Percentiles rank a stretch among this genome's conserved stretches.
Conservation (phyloP, 2,329 filamentous ascomycete genomes). For the Pseudogymnoascus sp. region DNA sequence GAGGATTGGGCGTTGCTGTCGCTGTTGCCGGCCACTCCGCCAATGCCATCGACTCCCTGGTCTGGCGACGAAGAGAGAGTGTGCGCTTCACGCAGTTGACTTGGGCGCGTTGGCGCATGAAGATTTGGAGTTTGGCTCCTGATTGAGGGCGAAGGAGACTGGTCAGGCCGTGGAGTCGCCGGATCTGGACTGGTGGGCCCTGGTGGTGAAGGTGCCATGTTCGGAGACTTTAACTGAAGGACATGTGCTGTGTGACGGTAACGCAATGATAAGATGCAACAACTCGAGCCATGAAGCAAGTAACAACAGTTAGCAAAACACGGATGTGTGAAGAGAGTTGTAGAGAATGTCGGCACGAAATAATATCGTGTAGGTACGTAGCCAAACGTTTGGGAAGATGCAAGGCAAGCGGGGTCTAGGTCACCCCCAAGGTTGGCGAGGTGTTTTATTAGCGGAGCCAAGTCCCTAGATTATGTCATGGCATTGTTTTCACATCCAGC, state of each 20-base stretch:
- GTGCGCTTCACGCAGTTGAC: slow-evolving; percentile 25
- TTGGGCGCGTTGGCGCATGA: slow-evolving; percentile 24
- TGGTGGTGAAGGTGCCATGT: slow-evolving; percentile 1
- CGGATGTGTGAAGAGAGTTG: neutral
- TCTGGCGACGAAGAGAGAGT: slow-evolving; percentile 22
- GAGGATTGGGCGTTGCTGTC: slow-evolving; percentile 19
- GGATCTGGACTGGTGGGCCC: neutral
- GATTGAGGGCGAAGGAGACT: neutral
- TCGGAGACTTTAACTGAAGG: slow-evolving; percentile 1
- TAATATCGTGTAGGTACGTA: neutral
- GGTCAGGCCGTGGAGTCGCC: neutral
- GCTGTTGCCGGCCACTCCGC: slow-evolving; percentile 17
- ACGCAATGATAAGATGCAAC: neutral
- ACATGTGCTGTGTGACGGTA: slow-evolving; percentile 4
- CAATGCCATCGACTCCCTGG: neutral
- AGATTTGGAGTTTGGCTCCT: neutral
- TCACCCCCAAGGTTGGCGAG: slow-evolving; percentile 5
- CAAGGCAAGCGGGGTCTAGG: slow-evolving; percentile 3
- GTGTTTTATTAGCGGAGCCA: slow-evolving; percentile 5
- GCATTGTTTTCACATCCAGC: neutral
- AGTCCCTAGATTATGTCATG: slow-evolving; percentile 3
- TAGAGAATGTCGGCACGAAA: neutral
- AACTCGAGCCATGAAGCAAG: slow-evolving; percentile 8
- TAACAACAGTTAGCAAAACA: neutral
- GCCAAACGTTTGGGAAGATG: neutral